Conservation (phyloP, 805 yeast species). For the Hanseniaspora nectarophila region DNA sequence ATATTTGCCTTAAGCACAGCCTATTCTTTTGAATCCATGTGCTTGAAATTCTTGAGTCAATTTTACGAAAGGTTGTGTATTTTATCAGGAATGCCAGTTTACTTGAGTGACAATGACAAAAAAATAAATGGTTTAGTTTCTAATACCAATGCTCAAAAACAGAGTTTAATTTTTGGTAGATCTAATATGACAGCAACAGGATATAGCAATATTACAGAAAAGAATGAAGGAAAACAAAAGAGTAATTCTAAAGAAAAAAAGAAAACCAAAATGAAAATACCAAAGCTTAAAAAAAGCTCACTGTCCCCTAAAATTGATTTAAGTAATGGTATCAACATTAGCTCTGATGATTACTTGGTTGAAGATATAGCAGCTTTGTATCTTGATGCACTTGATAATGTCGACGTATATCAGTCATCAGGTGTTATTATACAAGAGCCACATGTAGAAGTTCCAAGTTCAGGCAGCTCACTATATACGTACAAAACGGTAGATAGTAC, state of each 20-base stretch:
- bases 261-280: not conserved
- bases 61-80: slow-evolving; percentile 25
- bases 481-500: not conserved
- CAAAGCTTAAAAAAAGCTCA: not conserved
- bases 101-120: slow-evolving; percentile 1
- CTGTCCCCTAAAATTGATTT: not conserved
- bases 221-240: not conserved
- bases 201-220: not conserved
- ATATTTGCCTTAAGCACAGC: slow-evolving; percentile 22
- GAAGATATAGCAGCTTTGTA: slow-evolving; percentile 12
- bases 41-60: slow-evolving; percentile 24
- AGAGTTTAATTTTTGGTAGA: slow-evolving; percentile 3
- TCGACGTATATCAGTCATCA: not conserved
- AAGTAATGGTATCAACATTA: not conserved
- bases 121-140: not conserved
- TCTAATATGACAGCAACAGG: not conserved
- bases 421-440: not conserved
- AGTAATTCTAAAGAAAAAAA: too few species aligned
- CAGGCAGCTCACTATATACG: not conserved
- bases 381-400: slow-evolving; percentile 3
- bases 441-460: not conserved
- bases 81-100: slow-evolving; percentile 24
- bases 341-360: not conserved
- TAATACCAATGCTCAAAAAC: not conserved
- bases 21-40: slow-evolving; percentile 20